These are phyloP conservation scores for Plantago ovata DNA, from an alignment of 257 asterid species.

Conservation along the genomic window DNA sequence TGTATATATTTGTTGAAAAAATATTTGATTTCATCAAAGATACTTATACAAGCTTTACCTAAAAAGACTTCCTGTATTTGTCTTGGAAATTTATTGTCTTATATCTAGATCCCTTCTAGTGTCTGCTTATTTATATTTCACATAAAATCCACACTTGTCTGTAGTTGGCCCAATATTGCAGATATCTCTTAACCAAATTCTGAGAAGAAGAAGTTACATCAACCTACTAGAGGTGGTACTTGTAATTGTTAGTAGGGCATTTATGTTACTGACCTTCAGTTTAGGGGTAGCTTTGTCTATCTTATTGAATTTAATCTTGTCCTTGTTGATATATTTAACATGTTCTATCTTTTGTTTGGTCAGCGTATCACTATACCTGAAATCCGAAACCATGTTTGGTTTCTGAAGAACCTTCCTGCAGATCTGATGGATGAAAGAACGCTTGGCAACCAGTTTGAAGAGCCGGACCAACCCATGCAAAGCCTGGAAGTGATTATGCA, in stretches of 20 bases:
- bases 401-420: constrained; percentile 81
- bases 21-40: too few species aligned
- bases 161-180: too few species aligned
- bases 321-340: not conserved
- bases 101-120: too few species aligned
- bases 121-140: too few species aligned
- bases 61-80: not conserved
- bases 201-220: too few species aligned
- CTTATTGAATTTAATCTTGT: not conserved
- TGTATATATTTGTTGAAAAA: not conserved
- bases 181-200: too few species aligned
- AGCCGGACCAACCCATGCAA: constrained; percentile 94
- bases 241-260: not conserved
- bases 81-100: too few species aligned
- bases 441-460: constrained; percentile 59
- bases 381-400: constrained; percentile 73
- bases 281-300: not conserved
- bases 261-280: not conserved
- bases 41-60: not conserved
- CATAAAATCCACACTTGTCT: too few species aligned
- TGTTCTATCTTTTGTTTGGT: constrained; percentile 4
- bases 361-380: constrained; percentile 89
- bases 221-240: too few species aligned
- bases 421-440: constrained; percentile 75
- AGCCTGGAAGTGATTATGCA: constrained; percentile 81